Conservation (phyloP, 169 alveolate species). For the Hepatocystis sp. region DNA sequence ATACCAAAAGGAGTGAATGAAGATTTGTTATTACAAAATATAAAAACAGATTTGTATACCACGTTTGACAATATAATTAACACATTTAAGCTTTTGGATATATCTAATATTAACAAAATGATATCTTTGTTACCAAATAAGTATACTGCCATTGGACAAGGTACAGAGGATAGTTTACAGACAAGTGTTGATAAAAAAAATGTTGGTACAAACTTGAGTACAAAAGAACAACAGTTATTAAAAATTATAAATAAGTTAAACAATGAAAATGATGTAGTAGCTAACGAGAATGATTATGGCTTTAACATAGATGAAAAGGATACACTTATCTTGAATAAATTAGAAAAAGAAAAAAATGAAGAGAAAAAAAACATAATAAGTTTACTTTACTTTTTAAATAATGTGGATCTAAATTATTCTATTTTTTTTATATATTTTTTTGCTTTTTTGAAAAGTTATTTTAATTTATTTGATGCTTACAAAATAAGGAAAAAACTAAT, state of each 20-base stretch:
- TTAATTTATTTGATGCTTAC: constrained; percentile 52
- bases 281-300: constrained; percentile 13
- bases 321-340: neutral
- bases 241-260: too few species aligned
- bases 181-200: neutral
- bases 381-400: constrained; percentile 35
- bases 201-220: neutral
- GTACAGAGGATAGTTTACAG: neutral
- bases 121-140: too few species aligned
- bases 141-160: too few species aligned
- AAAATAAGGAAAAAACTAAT: constrained; percentile 46
- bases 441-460: constrained; percentile 20
- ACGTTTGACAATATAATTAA: constrained; percentile 9
- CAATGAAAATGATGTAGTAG: neutral
- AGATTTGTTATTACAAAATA: constrained; percentile 15
- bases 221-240: too few species aligned
- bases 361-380: neutral
- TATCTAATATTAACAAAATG: too few species aligned
- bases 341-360: constrained; percentile 3
- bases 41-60: constrained; percentile 12
- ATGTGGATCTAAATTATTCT: constrained; percentile 9
- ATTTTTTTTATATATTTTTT: constrained; percentile 27
- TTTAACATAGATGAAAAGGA: constrained; percentile 42
- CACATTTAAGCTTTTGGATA: too few species aligned
- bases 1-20: constrained; percentile 55